These are phyloP conservation scores for Lagenaria siceraria DNA, from an alignment of 306 rosid species.

Conservation along the genomic window DNA sequence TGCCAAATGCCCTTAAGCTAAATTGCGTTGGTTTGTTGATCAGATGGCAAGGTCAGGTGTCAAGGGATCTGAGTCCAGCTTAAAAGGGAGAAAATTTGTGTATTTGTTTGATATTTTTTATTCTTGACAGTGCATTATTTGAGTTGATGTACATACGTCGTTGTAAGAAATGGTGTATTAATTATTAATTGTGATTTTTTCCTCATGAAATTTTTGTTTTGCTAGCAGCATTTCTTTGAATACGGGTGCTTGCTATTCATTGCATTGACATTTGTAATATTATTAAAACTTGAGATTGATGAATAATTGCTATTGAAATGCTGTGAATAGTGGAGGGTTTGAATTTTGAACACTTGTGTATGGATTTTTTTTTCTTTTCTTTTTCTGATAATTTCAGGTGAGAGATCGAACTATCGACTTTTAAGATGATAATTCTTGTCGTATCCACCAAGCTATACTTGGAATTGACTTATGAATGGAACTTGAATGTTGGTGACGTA, in stretches of 20 bases:
- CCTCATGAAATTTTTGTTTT: slow-evolving; percentile 15
- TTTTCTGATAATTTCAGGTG: too few species aligned
- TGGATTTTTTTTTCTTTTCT: background rate
- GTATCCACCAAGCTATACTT: too few species aligned
- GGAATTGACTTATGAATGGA: too few species aligned
- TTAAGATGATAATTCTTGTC: too few species aligned
- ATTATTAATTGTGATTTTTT: slow-evolving; percentile 9
- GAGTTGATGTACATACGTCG: slow-evolving; percentile 1
- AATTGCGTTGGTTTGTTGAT: slow-evolving; percentile 16
- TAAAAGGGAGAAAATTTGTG: slow-evolving; percentile 19
- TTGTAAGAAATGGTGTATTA: slow-evolving; percentile 8
- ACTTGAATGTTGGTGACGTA: too few species aligned
- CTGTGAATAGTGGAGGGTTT: background rate
- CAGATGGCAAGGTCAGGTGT: slow-evolving; percentile 99
- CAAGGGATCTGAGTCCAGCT: slow-evolving; percentile 59
- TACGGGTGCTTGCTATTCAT: slow-evolving; percentile 29
- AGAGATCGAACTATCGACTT: too few species aligned
- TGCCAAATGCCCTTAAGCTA: background rate
- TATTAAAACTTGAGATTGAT: background rate
- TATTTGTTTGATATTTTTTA: slow-evolving; percentile 21
- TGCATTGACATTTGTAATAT: slow-evolving; percentile 28
- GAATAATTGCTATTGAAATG: background rate
- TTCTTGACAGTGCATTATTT: slow-evolving; percentile 12
- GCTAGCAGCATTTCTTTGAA: slow-evolving; percentile 24
- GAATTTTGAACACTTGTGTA: background rate